A percentile compares a stretch with the other conserved stretches of the same genome.
phyloP scores from a whole-genome alignment of 2,329 filamentous ascomycete genomes.

The Sphaerostilbella broomeana region DNA sequence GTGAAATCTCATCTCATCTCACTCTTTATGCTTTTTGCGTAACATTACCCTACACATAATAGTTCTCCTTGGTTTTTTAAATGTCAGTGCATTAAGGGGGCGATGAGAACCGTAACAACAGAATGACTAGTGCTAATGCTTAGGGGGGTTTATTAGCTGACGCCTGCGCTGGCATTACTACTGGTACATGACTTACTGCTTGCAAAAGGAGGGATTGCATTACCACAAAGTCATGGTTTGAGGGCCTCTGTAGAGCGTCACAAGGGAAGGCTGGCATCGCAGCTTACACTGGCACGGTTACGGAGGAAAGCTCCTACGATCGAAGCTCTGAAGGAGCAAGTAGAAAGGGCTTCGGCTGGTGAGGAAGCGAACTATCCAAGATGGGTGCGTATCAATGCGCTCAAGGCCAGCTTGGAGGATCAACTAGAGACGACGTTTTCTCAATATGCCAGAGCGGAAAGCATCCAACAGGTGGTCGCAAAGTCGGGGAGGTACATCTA shows the following conservation, averaged over 20 bases:
- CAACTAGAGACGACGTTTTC: slow-evolving; percentile 72
- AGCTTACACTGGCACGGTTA: slow-evolving; percentile 74
- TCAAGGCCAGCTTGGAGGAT: slow-evolving; percentile 62
- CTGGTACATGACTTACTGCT: slow-evolving; percentile 82
- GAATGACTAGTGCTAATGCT: too few relatives aligned
- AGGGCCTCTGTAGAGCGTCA: slow-evolving; percentile 70
- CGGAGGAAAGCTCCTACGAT: slow-evolving; percentile 62
- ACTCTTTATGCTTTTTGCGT: too few relatives aligned
- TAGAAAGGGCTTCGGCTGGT: slow-evolving; percentile 45
- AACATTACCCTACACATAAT: too few relatives aligned
- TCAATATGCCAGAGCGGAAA: slow-evolving; percentile 49
- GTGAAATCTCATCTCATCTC: too few relatives aligned
- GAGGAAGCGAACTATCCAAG: slow-evolving; percentile 63
- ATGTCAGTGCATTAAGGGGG: too few relatives aligned
- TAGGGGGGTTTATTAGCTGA: slow-evolving; percentile 52
- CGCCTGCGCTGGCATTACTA: slow-evolving; percentile 71
- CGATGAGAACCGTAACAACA: too few relatives aligned
- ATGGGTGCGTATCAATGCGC: slow-evolving; percentile 83
- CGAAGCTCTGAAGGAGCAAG: slow-evolving; percentile 54
- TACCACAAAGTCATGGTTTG: slow-evolving; percentile 72
- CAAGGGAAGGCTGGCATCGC: slow-evolving; percentile 71
- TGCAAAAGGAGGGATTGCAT: slow-evolving; percentile 72
- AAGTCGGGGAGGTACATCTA: slow-evolving; percentile 48
- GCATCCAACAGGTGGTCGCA: slow-evolving; percentile 50
- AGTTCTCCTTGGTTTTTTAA: too few relatives aligned